These are phyloP conservation scores for Astrocystis sublimbata DNA, from an alignment of 495 filamentous ascomycete genomes.

Conservation along the genomic window DNA sequence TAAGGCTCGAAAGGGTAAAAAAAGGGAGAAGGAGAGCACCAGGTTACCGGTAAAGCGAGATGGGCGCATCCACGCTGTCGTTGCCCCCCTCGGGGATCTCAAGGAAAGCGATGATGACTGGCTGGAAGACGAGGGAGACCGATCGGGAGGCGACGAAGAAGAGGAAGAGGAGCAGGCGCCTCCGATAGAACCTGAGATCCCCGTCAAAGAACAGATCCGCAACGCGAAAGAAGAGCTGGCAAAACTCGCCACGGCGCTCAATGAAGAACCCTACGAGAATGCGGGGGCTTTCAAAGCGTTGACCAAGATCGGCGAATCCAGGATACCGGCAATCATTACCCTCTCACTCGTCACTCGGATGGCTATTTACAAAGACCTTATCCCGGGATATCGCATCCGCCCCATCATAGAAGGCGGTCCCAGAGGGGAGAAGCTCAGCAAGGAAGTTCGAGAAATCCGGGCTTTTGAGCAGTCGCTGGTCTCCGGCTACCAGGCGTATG, in stretches of 20 bases:
- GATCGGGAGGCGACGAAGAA: constrained; percentile 40
- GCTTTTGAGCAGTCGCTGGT: constrained; percentile 83
- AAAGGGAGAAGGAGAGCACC: constrained; percentile 69
- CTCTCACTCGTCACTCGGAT: constrained; percentile 81
- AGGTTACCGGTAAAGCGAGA: constrained; percentile 80
- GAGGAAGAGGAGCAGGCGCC: constrained; percentile 40
- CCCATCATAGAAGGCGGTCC: constrained; percentile 75
- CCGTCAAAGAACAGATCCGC: constrained; percentile 73
- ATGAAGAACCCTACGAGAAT: constrained; percentile 93
- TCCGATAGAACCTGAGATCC: constrained; percentile 53
- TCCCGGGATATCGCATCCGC: constrained; percentile 93
- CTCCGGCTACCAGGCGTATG: constrained; percentile 76
- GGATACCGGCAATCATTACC: constrained; percentile 74
- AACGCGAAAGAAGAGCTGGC: constrained; percentile 93
- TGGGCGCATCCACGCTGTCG: constrained; percentile 65
- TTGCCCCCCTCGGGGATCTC: constrained; percentile 42
- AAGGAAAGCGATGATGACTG: constrained; percentile 58
- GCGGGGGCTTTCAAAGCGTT: constrained; percentile 73
- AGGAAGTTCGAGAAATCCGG: constrained; percentile 81
- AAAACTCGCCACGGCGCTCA: constrained; percentile 73
- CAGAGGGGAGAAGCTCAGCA: constrained; percentile 76
- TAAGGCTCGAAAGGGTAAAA: constrained; percentile 70
- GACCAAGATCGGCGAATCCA: constrained; percentile 68
- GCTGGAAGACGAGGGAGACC: constrained; percentile 47
- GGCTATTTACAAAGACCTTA: constrained; percentile 92